These are phyloP conservation scores for Diplocarpon rosae DNA, from an alignment of 2,329 filamentous ascomycete species.

Conservation along the genomic window DNA sequence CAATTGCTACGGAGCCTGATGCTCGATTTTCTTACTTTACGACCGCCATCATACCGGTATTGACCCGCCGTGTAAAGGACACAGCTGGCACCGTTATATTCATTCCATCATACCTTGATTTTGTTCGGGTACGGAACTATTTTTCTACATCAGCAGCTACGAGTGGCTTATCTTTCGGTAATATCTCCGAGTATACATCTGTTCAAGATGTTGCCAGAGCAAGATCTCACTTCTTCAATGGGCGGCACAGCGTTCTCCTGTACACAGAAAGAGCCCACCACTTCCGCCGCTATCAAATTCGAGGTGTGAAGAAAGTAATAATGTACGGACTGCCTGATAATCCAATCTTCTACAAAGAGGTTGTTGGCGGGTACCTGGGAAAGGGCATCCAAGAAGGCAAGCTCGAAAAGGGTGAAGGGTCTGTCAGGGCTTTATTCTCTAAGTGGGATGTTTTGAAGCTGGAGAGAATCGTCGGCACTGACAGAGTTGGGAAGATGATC, in stretches of 20 bases:
- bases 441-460: constrained; percentile 83
- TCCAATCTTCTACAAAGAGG: constrained; percentile 66
- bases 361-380: constrained; percentile 56
- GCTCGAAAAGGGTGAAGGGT: constrained; percentile 47
- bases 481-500: constrained; percentile 75
- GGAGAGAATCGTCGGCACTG: constrained; percentile 76
- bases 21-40: constrained; percentile 86
- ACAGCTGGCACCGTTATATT: constrained; percentile 70
- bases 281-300: constrained; percentile 77
- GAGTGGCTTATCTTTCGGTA: constrained; percentile 56
- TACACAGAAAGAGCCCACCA: constrained; percentile 97
- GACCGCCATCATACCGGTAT: constrained; percentile 63
- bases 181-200: constrained; percentile 80
- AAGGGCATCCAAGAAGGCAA: constrained; percentile 45
- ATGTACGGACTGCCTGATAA: constrained; percentile 91
- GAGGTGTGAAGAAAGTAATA: constrained; percentile 72
- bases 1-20: constrained; percentile 69
- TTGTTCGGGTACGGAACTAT: constrained; percentile 85
- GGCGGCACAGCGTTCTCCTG: constrained; percentile 70
- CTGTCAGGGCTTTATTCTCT: constrained; percentile 59
- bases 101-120: constrained; percentile 89
- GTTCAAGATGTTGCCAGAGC: constrained; percentile 71
- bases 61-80: constrained; percentile 58
- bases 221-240: constrained; percentile 75
- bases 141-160: constrained; percentile 61